Conservation (phyloP, 192 early-diverging fungal genomes). For the Rhizophagus prolifer region DNA sequence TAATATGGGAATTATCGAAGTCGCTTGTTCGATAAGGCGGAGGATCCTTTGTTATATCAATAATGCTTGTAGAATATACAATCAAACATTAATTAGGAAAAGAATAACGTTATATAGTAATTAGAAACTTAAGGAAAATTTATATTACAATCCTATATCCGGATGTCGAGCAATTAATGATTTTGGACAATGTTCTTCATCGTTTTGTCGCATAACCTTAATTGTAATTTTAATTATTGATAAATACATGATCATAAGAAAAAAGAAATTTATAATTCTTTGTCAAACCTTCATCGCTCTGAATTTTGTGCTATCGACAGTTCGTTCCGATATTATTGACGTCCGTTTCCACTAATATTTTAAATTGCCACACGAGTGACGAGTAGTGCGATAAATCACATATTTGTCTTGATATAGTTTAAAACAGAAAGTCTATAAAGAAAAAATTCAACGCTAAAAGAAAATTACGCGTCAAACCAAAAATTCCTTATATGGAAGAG, state of each 20-base stretch:
- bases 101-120: background rate
- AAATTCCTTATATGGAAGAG: constrained; percentile 6
- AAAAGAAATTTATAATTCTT: background rate
- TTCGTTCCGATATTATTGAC: constrained; percentile 42
- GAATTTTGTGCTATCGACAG: constrained; percentile 43
- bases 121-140: background rate
- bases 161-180: constrained; percentile 51
- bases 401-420: background rate
- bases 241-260: background rate
- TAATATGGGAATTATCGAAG: constrained; percentile 53
- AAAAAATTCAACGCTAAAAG: background rate
- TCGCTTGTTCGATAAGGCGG: constrained; percentile 54
- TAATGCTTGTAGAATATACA: constrained; percentile 37
- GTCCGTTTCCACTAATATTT: constrained; percentile 48
- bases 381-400: background rate
- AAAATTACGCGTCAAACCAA: constrained; percentile 6
- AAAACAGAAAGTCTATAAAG: background rate
- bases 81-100: background rate
- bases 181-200: constrained; percentile 50
- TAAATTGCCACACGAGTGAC: background rate
- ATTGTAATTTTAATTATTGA: too few relatives aligned
- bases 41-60: constrained; percentile 52
- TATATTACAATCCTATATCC: constrained; percentile 36
- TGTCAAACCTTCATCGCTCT: constrained; percentile 53
- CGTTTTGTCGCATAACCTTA: constrained; percentile 54